phyloP scores from a whole-genome alignment of 1,284 basidiomycete species.

The Grifola frondosa region DNA sequence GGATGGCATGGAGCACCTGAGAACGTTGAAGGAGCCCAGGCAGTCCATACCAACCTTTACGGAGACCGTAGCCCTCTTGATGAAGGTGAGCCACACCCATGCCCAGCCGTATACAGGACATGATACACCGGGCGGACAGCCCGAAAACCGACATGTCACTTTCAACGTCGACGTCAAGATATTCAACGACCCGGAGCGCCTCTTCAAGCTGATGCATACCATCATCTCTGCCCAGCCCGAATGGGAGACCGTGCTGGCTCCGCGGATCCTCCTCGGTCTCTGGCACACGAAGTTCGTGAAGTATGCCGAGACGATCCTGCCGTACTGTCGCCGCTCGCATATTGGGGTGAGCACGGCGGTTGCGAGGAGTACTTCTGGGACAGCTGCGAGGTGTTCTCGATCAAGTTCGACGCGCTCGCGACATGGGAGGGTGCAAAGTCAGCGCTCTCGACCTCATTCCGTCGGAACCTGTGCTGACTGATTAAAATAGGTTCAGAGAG shows the following conservation, averaged over 20 bases:
- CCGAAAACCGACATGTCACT: conserved; percentile 81
- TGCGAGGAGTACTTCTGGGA: conserved; percentile 91
- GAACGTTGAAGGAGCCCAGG: conserved; percentile 79
- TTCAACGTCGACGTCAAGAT: conserved; percentile 96
- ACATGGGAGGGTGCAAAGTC: conserved; percentile 69
- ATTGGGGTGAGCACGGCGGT: conserved; percentile 74
- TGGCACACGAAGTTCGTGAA: conserved; percentile 93
- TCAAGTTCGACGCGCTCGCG: conserved; percentile 78
- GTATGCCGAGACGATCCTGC: conserved; percentile 74
- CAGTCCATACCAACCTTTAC: conserved; percentile 88
- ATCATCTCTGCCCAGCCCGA: conserved; percentile 69
- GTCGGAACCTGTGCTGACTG: not conserved
- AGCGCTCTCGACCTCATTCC: conserved; percentile 18
- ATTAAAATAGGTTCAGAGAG: conserved; percentile 60
- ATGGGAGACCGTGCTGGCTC: conserved; percentile 83
- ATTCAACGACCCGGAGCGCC: conserved; percentile 84
- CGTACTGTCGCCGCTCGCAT: conserved; percentile 83
- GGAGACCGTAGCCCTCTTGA: conserved; percentile 80
- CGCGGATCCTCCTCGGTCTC: conserved; percentile 85
- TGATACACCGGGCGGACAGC: too few species aligned
- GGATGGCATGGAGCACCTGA: conserved; percentile 79
- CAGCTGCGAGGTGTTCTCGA: conserved; percentile 85
- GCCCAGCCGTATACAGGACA: too few species aligned
- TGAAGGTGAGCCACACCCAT: conserved; percentile 49
- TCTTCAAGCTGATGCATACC: conserved; percentile 85